These are phyloP conservation scores for Xerocomellus intermedius DNA, from an alignment of 768 basidiomycete species.

Conservation along the genomic window DNA sequence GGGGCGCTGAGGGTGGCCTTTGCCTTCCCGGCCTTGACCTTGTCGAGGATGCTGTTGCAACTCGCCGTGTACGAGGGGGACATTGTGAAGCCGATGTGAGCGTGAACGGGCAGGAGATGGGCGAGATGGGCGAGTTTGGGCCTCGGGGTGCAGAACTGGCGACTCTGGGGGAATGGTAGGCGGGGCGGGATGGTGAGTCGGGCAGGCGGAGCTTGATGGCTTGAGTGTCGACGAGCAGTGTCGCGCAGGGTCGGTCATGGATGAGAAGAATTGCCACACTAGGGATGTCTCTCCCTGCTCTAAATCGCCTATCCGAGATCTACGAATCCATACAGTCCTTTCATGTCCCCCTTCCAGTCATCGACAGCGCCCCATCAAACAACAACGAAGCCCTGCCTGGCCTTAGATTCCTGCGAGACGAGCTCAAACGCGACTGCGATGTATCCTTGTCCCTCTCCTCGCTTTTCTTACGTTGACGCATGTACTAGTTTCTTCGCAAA, in stretches of 20 bases:
- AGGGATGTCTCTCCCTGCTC: too few relatives aligned
- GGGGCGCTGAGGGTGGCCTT: neutral
- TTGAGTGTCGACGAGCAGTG: conserved; percentile 23
- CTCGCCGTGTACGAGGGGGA: conserved; percentile 70
- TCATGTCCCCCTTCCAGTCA: conserved; percentile 7
- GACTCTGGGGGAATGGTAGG: neutral
- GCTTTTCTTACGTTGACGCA: neutral
- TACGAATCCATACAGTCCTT: conserved; percentile 17
- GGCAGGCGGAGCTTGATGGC: neutral
- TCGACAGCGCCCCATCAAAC: conserved; percentile 30
- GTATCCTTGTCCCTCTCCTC: conserved; percentile 18
- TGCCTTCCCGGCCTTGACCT: conserved; percentile 34
- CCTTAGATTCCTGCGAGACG: conserved; percentile 39
- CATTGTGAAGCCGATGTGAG: conserved; percentile 65
- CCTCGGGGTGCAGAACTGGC: neutral
- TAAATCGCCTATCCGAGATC: neutral
- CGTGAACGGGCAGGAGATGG: conserved; percentile 63
- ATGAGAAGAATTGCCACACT: neutral
- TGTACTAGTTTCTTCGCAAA: conserved; percentile 7
- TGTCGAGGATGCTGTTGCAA: conserved; percentile 50
- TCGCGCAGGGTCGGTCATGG: conserved; percentile 11
- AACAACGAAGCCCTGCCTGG: conserved; percentile 35
- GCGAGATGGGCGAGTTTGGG: conserved; percentile 45
- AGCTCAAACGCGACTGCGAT: conserved; percentile 45
- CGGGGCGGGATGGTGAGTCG: neutral